phyloP scores from a whole-genome alignment of 1,139 yeast species.

The Lodderomyces margitis region DNA sequence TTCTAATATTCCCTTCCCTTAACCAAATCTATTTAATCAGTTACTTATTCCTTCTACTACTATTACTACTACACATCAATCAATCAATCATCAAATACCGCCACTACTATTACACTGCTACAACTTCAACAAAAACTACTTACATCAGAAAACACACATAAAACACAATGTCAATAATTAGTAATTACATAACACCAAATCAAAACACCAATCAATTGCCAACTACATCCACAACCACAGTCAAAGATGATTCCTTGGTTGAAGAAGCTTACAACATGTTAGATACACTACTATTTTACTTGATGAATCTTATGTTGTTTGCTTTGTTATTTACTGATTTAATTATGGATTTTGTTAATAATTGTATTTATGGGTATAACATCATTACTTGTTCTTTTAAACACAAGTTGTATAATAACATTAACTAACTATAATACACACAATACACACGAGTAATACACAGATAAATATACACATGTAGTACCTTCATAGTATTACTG shows the following conservation, averaged over 20 bases:
- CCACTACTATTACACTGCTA: neutral
- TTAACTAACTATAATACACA: too few relatives aligned
- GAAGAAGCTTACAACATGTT: constrained; percentile 7
- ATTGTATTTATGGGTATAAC: constrained; percentile 15
- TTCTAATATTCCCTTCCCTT: too few relatives aligned
- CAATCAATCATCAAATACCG: neutral
- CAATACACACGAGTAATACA: too few relatives aligned
- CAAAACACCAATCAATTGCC: constrained; percentile 4
- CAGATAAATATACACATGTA: too few relatives aligned
- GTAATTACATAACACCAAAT: constrained; percentile 2
- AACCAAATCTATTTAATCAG: too few relatives aligned
- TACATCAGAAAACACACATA: neutral
- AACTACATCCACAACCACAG: constrained; percentile 2
- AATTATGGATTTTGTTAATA: constrained; percentile 12
- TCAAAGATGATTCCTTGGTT: neutral
- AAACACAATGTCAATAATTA: neutral
- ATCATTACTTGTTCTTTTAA: constrained; percentile 15
- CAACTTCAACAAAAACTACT: neutral
- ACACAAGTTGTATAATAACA: constrained; percentile 18
- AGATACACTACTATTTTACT: constrained; percentile 14
- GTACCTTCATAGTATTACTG: too few relatives aligned
- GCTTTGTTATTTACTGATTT: constrained; percentile 13
- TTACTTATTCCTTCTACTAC: too few relatives aligned
- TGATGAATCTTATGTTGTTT: constrained; percentile 14
- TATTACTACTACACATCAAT: too few relatives aligned